phyloP scores from a whole-genome alignment of 2,329 filamentous ascomycete species.

The Ilyonectria destructans region DNA sequence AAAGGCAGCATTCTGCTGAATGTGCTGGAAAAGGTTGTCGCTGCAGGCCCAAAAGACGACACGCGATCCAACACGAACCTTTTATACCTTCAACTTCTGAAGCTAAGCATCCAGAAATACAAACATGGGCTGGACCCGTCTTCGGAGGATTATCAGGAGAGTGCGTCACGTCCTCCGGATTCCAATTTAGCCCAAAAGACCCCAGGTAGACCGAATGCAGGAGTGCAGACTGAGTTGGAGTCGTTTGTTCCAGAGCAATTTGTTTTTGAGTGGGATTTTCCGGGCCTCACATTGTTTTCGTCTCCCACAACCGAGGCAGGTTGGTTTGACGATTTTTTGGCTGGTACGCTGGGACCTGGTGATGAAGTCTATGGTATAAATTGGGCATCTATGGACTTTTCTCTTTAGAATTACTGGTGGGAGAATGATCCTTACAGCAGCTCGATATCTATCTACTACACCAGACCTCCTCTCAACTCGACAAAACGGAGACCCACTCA shows the following conservation, averaged over 20 bases:
- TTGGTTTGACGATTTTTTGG: not conserved
- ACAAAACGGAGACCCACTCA: no score
- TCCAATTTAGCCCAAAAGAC: not conserved
- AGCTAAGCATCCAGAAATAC: not conserved
- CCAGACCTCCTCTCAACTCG: no score
- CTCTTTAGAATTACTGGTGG: no score
- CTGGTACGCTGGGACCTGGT: not conserved
- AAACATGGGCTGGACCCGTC: not conserved
- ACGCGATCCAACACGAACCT: not conserved
- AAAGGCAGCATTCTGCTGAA: not conserved
- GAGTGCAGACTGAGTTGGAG: not conserved
- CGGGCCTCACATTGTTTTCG: not conserved
- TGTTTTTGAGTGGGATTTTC: slow-evolving; percentile 13
- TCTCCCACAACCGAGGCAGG: not conserved
- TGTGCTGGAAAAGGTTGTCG: not conserved
- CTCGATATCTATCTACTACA: no score
- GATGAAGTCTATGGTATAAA: not conserved
- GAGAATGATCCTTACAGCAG: no score
- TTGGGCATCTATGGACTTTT: not conserved
- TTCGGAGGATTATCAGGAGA: not conserved
- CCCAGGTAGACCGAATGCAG: not conserved
- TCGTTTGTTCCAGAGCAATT: not conserved
- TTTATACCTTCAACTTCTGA: not conserved
- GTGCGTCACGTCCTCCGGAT: not conserved
- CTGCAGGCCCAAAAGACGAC: not conserved